Base-by-base conservation (phyloP, 1,284 basidiomycete species). In the Apiotrichum veenhuisii region DNA sequence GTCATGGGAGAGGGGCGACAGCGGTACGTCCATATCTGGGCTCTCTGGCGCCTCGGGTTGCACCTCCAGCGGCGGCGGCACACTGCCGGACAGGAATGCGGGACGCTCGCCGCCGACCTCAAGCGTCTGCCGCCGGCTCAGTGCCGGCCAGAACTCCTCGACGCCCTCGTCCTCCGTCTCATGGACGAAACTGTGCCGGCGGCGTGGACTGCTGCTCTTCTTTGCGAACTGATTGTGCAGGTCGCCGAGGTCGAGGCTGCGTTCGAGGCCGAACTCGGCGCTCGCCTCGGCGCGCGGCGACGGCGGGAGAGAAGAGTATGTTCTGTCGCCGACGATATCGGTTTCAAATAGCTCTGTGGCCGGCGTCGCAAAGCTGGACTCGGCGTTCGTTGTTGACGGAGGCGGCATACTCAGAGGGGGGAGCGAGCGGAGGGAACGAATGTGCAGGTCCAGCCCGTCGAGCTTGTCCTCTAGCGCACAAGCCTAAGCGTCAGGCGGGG, bases 241-340 rank as follows among this genome's bases (percentile, higher is more conserved):
- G 14, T 52, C 51, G 18, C 25, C 36, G 8, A 52, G 42, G 43
- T 52, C 51, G 25, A 52, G 42, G 41, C 20, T 34, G 27, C 27
- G 12, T 11, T 57, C 61, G 25, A 46, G 34, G 17, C 64, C 59
- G n/a, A 50, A 50, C 37, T 40, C 49, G 4, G 49, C 49, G 26
- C 49, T 33, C 4, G 49, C 49, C n/a, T 63, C 59, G 14, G 49
- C 54, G 25, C 68, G 50, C 2, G 74, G 72, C 9, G 70, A 72
- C 22, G 71, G 69, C 2, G 74, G 74, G 10, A 76, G 58, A 11
- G 68, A 71, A 2, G 72, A 74, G 55, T 76, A 76, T 1, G 49
- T 50, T 25, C 49, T 38, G n/a, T 50, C 49, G 3, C 11, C 46
- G 11, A 12, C 40, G 22, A 41, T 47, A 7, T 50, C 46, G 11